phyloP scores from a whole-genome alignment of 225 moss, liverwort and hornwort species.

The Pseudoscleropodium purum region DNA sequence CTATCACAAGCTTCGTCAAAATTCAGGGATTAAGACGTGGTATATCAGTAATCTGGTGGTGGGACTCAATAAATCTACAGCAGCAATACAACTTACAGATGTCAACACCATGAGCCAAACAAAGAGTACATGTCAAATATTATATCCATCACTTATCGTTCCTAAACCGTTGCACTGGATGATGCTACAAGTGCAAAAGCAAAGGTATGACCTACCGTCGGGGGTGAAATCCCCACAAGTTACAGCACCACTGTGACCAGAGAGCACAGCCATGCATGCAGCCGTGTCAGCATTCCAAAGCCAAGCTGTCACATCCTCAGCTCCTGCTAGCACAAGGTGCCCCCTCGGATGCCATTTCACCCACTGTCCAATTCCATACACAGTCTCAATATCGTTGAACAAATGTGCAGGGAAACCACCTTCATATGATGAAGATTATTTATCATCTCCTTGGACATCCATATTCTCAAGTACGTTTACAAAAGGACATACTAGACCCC shows the following conservation, averaged over 20 bases:
- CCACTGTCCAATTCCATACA: conserved; percentile 51
- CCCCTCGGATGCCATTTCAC: conserved; percentile 98
- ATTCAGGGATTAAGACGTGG: not conserved
- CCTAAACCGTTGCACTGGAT: not conserved
- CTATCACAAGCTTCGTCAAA: not conserved
- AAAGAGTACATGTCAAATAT: not conserved
- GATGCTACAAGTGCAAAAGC: not conserved
- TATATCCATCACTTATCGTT: not conserved
- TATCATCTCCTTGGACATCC: not conserved
- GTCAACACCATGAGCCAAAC: not conserved
- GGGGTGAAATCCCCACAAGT: conserved; percentile 92
- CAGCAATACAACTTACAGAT: not conserved
- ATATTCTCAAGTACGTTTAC: not conserved
- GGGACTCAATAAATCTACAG: not conserved
- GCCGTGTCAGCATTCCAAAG: conserved; percentile 92
- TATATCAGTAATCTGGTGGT: not conserved
- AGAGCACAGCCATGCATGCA: conserved; percentile 72
- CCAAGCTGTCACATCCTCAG: conserved; percentile 91
- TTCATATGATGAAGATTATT: not conserved
- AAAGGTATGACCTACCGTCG: conserved; percentile 45
- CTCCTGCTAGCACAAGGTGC: conserved; percentile 80
- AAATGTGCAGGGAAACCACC: not conserved
- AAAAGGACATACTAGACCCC: not conserved
- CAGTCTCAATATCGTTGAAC: not conserved
- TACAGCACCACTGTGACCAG: conserved; percentile 80